phyloP scores from a whole-genome alignment of 495 filamentous ascomycete species.

The Usnea hakonensis region DNA sequence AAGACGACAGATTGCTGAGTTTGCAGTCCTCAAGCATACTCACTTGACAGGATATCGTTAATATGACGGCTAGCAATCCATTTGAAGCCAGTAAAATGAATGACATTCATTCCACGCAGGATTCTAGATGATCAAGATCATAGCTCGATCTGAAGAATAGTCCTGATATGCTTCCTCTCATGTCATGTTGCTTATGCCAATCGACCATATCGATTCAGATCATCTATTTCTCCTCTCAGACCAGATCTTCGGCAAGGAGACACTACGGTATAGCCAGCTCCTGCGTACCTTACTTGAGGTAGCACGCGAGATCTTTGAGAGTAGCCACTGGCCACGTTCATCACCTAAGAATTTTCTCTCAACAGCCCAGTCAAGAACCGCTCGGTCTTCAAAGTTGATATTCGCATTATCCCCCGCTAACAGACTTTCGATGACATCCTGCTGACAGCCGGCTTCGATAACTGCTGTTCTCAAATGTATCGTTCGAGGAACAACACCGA shows the following conservation, averaged over 20 bases:
- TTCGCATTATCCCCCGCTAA: neutral
- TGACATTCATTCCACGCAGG: neutral
- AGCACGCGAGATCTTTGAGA: neutral
- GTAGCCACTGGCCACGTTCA: conserved; percentile 14
- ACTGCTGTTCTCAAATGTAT: conserved; percentile 19
- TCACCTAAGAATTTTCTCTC: neutral
- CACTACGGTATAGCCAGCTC: neutral
- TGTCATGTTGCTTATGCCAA: neutral
- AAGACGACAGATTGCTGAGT: neutral
- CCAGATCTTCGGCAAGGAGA: neutral
- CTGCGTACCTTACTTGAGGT: neutral
- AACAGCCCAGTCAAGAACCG: conserved; percentile 10
- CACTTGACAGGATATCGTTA: neutral
- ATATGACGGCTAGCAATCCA: too few relatives aligned
- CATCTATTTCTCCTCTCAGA: neutral
- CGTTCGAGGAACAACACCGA: conserved; percentile 9
- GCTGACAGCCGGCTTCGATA: conserved; percentile 13
- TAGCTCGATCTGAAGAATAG: neutral
- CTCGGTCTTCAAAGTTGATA: conserved; percentile 7
- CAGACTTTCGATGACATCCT: conserved; percentile 5
- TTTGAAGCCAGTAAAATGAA: too few relatives aligned
- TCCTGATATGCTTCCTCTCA: neutral
- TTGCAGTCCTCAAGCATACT: neutral
- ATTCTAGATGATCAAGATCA: neutral
- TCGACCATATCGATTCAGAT: too few relatives aligned